Evolutionary conservation across 352 stramenopile species (phyloP).

Genomic region (Globisporangium iwayamae): DNA sequence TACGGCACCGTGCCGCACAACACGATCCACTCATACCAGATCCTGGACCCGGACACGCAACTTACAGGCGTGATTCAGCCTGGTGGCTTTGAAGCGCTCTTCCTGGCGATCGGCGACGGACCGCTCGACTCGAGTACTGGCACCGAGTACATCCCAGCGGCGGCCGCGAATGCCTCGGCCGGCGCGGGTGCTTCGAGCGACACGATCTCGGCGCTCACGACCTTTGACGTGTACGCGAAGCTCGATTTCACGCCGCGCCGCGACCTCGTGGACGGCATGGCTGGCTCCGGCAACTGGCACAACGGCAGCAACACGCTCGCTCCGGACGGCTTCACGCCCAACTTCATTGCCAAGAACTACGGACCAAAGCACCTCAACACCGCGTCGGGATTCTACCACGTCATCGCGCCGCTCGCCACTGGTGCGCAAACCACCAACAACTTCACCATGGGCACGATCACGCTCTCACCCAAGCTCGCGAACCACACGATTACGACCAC

Average conservation of each 20-base stretch:
- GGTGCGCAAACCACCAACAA: conserved; percentile 43
- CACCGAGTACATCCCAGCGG: conserved; percentile 39
- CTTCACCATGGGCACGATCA: conserved; percentile 58
- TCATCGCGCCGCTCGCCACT: conserved; percentile 45
- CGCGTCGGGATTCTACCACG: conserved; percentile 43
- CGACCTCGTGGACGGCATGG: conserved; percentile 39
- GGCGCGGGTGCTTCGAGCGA: conserved; percentile 27
- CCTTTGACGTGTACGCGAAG: conserved; percentile 48
- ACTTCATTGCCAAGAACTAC: conserved; percentile 58
- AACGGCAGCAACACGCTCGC: conserved; percentile 44
- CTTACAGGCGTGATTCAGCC: conserved; percentile 56
- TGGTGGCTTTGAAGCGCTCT: conserved; percentile 48
- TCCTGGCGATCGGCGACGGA: conserved; percentile 40
- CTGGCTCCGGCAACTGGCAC: conserved; percentile 47
- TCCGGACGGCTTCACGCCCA: conserved; percentile 36
- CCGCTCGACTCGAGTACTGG: conserved; percentile 40
- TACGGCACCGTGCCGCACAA: conserved; percentile 56
- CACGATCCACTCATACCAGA: conserved; percentile 55
- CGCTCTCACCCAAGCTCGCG: conserved; percentile 36
- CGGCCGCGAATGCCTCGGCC: conserved; percentile 24
- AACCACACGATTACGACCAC: conserved; percentile 39
- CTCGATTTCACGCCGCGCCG: conserved; percentile 34
- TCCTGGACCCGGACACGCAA: conserved; percentile 53
- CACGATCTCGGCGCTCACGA: conserved; percentile 36
- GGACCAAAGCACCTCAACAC: conserved; percentile 56